Conservation (phyloP, 805 yeast species). For the Kodamaea restingae region DNA sequence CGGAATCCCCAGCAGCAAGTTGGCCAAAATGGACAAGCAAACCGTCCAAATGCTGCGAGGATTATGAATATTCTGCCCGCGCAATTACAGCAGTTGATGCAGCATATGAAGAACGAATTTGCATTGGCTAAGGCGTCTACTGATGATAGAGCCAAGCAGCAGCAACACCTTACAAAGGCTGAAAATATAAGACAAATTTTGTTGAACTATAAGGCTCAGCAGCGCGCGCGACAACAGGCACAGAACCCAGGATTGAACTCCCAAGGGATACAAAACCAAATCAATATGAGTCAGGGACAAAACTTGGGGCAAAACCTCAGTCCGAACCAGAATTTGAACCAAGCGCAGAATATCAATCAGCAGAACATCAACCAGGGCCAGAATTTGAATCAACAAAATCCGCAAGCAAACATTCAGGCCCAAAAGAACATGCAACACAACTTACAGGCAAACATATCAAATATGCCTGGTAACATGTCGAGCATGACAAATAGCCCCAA, state of each 20-base stretch:
- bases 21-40: conserved; percentile 1
- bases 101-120: conserved; percentile 55
- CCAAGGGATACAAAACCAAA: conserved; percentile 12
- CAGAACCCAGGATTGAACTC: neutral
- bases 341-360: conserved; percentile 10
- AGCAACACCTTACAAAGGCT: conserved; percentile 59
- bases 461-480: neutral
- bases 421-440: neutral
- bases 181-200: conserved; percentile 59
- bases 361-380: conserved; percentile 5
- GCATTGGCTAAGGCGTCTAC: conserved; percentile 63
- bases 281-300: conserved; percentile 16
- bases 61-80: conserved; percentile 37
- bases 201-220: conserved; percentile 50
- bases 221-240: conserved; percentile 18
- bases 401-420: neutral
- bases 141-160: conserved; percentile 54
- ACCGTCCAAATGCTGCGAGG: conserved; percentile 6
- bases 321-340: conserved; percentile 25
- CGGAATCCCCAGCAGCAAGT: conserved; percentile 2
- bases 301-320: conserved; percentile 19
- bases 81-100: conserved; percentile 56
- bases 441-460: neutral
- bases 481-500: neutral
- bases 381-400: neutral